phyloP scores from a whole-genome alignment of 768 basidiomycete species.

The Pholiota molesta region DNA sequence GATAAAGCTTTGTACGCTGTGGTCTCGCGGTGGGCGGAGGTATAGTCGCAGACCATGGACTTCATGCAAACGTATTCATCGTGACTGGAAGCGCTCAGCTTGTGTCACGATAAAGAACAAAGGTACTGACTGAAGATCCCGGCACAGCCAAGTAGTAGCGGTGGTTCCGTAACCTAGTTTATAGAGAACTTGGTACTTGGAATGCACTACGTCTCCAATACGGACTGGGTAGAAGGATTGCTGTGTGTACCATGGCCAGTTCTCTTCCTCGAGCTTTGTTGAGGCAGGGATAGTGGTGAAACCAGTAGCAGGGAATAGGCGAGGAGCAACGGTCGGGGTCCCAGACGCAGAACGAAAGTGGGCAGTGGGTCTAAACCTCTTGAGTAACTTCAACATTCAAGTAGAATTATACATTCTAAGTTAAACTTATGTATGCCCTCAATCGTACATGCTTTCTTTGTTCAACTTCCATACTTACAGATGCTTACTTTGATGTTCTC shows the following conservation, averaged over 20 bases:
- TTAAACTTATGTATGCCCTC: too few relatives aligned
- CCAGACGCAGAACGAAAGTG: slow-evolving; percentile 7
- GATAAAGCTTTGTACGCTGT: slow-evolving; percentile 9
- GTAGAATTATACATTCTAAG: too few relatives aligned
- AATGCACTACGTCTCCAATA: slow-evolving; percentile 32
- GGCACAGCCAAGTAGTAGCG: slow-evolving; percentile 31
- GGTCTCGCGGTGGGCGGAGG: slow-evolving; percentile 14
- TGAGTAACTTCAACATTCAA: slow-evolving; percentile 8
- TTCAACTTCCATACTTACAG: too few relatives aligned
- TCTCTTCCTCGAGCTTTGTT: slow-evolving; percentile 29
- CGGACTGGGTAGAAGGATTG: slow-evolving; percentile 32
- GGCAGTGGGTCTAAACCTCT: slow-evolving; percentile 2
- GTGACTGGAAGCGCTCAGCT: slow-evolving; percentile 6
- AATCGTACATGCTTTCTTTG: too few relatives aligned
- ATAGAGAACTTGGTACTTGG: slow-evolving; percentile 32
- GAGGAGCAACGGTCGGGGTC: not conserved
- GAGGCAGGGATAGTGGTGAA: slow-evolving; percentile 5
- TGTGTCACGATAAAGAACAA: not conserved
- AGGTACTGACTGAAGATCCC: slow-evolving; percentile 22
- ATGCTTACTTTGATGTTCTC: too few relatives aligned
- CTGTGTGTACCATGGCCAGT: slow-evolving; percentile 21
- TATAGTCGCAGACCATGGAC: slow-evolving; percentile 15
- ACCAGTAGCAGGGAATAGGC: slow-evolving; percentile 8
- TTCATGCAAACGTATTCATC: slow-evolving; percentile 17
- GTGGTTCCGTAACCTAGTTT: slow-evolving; percentile 35